Conservation (phyloP, 2,329 filamentous ascomycete genomes). For the Pleoardoris graminearum region DNA sequence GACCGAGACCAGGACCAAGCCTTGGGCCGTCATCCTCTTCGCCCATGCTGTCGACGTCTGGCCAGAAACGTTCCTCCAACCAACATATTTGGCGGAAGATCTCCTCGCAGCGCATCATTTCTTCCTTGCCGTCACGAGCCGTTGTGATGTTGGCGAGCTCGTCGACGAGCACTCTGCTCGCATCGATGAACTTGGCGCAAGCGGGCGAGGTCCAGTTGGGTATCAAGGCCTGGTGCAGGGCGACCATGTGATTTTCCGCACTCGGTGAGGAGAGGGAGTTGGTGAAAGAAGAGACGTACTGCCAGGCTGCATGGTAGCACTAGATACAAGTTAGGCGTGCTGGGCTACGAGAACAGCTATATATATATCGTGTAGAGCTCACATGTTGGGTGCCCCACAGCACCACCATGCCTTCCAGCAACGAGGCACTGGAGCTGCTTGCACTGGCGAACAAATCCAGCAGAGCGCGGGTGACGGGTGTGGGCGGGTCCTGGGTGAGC, state of each 20-base stretch:
- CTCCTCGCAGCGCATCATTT: conserved; percentile 53
- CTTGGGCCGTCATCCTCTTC: conserved; percentile 47
- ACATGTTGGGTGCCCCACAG: conserved; percentile 75
- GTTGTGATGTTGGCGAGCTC: conserved; percentile 55
- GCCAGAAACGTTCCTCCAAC: conserved; percentile 55
- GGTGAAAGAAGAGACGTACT: conserved; percentile 52
- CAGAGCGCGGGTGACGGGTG: conserved; percentile 57
- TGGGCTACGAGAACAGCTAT: neutral
- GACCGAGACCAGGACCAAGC: conserved; percentile 20
- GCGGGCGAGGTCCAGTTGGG: conserved; percentile 57
- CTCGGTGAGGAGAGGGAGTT: conserved; percentile 42
- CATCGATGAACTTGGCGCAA: conserved; percentile 55
- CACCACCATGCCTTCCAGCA: conserved; percentile 72
- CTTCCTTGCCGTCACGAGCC: conserved; percentile 52
- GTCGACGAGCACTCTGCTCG: conserved; percentile 53
- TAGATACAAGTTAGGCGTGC: conserved; percentile 24
- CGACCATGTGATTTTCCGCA: conserved; percentile 51
- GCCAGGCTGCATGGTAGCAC: conserved; percentile 54
- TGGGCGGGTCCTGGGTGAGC: conserved; percentile 51
- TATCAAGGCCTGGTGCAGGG: conserved; percentile 55
- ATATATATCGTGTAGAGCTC: conserved; percentile 18
- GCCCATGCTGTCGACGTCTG: conserved; percentile 55
- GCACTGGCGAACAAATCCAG: conserved; percentile 64
- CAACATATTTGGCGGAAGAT: conserved; percentile 54
- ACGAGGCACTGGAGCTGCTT: conserved; percentile 53